Percentiles rank a stretch among this genome's conserved stretches.
Conservation (phyloP, 345 rosid genomes). For the Syzygium aromaticum region DNA sequence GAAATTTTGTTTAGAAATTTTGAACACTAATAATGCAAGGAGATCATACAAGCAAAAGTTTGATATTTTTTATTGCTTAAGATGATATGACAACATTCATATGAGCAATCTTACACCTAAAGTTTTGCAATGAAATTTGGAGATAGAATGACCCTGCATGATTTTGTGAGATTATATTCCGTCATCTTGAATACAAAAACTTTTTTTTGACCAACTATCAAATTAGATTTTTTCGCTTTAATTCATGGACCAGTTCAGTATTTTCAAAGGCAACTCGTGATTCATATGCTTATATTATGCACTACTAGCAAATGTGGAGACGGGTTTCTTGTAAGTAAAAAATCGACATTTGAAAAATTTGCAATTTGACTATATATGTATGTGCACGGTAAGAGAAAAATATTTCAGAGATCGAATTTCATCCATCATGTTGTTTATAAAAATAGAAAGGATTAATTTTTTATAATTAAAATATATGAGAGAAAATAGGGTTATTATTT, state of each 20-base stretch:
- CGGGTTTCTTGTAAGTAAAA: accelerated
- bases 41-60: not conserved
- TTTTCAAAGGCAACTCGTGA: not conserved
- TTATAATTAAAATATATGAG: not conserved
- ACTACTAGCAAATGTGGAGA: not conserved
- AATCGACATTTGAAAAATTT: not conserved
- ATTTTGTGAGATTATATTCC: not conserved
- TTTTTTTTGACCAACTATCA: not conserved
- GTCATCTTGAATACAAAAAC: not conserved
- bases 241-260: not conserved
- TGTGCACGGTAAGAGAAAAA: not conserved
- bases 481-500: not conserved
- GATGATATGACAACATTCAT: not conserved
- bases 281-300: not conserved
- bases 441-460: not conserved
- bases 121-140: not conserved
- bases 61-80: not conserved
- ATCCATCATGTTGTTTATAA: not conserved
- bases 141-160: not conserved
- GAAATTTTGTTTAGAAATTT: not conserved
- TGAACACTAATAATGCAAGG: not conserved
- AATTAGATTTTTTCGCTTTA: not conserved
- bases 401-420: not conserved
- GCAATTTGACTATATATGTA: not conserved
- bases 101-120: not conserved